Base-by-base conservation (phyloP, 768 basidiomycete species). In the Russula griseocarnosa region DNA sequence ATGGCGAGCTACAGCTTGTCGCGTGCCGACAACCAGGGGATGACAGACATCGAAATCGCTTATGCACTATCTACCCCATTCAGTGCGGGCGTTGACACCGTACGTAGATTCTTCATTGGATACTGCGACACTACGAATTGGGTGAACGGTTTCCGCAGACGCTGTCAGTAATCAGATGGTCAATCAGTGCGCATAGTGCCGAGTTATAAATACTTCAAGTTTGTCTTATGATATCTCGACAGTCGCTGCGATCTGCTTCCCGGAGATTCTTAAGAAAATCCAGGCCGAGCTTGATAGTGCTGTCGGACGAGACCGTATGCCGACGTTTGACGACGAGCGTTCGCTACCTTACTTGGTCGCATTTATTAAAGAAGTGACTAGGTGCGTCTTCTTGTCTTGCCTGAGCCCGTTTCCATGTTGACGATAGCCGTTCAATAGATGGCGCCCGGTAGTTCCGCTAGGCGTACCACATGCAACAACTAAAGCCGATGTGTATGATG, bases 361-460 rank as follows among this genome's bases (percentile, higher is more conserved):
- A 2, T 54, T 68, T 38, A 66, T 68, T 20, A 68, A 68, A 32
- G 68, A 68, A 38, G 67, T 68, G n/a, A 60, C 56, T 34, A 62
- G 67, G 56, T 22, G 8, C 32, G 47, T 34, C 20, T 20, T 22
- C 14, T 28, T 22, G 36, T 6, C 20, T 18, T 24, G 7, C 6
- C 20, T 8, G 28, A 44, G 7, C 42, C 24, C 3, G 7, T 4
- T 53, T 38, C 53, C 8, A 11, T 28, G 22, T n/a, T 54, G 49
- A 42, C 24, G 28, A 6, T 5, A 1, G 6, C 20, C n/a, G 8
- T n/a, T 8, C 7, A 44, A 34, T 20, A 65, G 59, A 46, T 66
- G 63, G 53, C 55, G 59, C 10, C 59, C 66, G 3, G 49, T 32
- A n/a, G 51, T 28, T 52, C 55, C 63, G 9, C 36, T 67, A 13